Conservation (phyloP, 495 filamentous ascomycete species). For the Aeminium ludgeri region DNA sequence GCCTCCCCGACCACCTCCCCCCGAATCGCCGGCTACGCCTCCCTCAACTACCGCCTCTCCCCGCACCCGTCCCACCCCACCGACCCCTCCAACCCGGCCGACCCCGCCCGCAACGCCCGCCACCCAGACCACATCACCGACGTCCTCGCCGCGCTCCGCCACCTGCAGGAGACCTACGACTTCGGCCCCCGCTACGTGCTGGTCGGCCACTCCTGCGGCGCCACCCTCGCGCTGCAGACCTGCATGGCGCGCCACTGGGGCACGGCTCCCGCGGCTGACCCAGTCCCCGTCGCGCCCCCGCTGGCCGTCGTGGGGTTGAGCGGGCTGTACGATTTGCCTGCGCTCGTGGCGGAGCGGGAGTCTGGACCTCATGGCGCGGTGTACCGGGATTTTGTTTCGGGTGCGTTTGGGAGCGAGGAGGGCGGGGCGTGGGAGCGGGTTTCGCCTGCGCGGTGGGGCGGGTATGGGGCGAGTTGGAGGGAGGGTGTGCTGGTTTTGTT, state of each 20-base stretch:
- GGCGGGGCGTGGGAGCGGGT: slow-evolving; percentile 38
- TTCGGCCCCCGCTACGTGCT: slow-evolving; percentile 38
- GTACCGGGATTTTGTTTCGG: slow-evolving; percentile 43
- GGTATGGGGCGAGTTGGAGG: slow-evolving; percentile 26
- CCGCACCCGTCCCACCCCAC: slow-evolving; percentile 41
- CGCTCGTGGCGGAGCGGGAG: slow-evolving; percentile 32
- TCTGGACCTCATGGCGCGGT: slow-evolving; percentile 24
- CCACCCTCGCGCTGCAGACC: slow-evolving; percentile 52
- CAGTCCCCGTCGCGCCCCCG: slow-evolving; percentile 19
- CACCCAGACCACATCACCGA: slow-evolving; percentile 68
- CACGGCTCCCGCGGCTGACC: slow-evolving; percentile 5
- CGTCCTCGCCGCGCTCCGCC: slow-evolving; percentile 42
- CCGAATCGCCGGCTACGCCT: slow-evolving; percentile 50
- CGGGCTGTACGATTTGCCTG: slow-evolving; percentile 50
- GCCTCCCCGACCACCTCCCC: not conserved
- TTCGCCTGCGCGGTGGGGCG: slow-evolving; percentile 33
- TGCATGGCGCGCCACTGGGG: slow-evolving; percentile 30
- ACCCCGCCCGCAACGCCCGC: slow-evolving; percentile 27
- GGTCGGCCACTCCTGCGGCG: slow-evolving; percentile 63
- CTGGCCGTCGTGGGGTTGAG: slow-evolving; percentile 41
- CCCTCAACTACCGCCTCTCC: slow-evolving; percentile 66
- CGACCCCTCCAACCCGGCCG: slow-evolving; percentile 17
- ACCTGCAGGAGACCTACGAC: slow-evolving; percentile 38
- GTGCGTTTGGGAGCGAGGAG: slow-evolving; percentile 42
- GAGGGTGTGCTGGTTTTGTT: slow-evolving; percentile 36